These are phyloP conservation scores for Fusarium torreyae DNA, from an alignment of 2,329 filamentous ascomycete genomes.

Conservation along the genomic window DNA sequence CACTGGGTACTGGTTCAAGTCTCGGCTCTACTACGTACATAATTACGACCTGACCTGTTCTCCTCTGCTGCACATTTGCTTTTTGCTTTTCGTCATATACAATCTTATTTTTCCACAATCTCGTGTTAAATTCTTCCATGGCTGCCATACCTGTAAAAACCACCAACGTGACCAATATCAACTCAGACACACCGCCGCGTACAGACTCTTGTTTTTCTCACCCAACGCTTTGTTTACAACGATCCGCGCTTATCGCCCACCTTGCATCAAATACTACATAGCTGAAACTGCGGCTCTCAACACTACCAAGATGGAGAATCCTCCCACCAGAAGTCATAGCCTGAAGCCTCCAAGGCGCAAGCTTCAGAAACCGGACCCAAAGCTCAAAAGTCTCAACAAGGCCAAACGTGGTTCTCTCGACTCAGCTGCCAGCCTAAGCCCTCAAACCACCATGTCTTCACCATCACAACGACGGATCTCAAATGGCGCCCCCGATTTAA, in stretches of 20 bases:
- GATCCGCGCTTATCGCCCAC: conserved; percentile 20
- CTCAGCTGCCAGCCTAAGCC: conserved; percentile 45
- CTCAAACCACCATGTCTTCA: conserved; percentile 28
- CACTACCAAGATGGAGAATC: conserved; percentile 26
- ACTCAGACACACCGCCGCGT: conserved; percentile 16
- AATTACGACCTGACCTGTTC: conserved; percentile 20
- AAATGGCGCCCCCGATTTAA: conserved; percentile 48
- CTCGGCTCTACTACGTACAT: conserved; percentile 41
- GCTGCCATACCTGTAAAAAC: conserved; percentile 19
- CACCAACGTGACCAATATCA: conserved; percentile 31
- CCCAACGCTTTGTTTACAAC: conserved; percentile 24
- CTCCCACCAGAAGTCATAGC: conserved; percentile 34
- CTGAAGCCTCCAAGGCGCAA: conserved; percentile 51
- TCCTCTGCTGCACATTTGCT: conserved; percentile 27
- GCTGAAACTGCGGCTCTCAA: conserved; percentile 22
- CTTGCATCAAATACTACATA: conserved; percentile 30
- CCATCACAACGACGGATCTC: conserved; percentile 41
- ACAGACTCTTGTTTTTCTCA: conserved; percentile 16
- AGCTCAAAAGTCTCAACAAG: conserved; percentile 46
- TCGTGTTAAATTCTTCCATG: conserved; percentile 21
- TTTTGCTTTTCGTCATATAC: conserved; percentile 40
- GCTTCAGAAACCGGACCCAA: conserved; percentile 52
- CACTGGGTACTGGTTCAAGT: conserved; percentile 28
- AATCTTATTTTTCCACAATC: conserved; percentile 10
- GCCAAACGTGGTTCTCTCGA: conserved; percentile 49